Base-by-base conservation (phyloP, 179 eudicot species). In the Silene vulgaris region DNA sequence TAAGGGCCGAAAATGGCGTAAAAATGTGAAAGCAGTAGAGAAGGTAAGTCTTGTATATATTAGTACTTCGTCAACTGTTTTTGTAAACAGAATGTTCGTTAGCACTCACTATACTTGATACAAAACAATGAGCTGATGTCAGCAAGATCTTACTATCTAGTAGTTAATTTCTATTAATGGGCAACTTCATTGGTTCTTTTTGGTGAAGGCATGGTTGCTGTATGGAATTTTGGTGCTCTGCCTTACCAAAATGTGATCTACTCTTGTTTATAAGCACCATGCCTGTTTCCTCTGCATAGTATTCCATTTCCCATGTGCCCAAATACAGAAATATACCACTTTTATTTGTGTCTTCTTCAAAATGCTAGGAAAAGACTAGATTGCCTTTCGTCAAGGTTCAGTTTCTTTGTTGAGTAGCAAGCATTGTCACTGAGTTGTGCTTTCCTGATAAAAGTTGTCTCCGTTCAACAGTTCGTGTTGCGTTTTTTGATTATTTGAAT, bases 1-100 rank as follows among this genome's bases (percentile, higher is more conserved):
- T 40, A 96, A 92, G 89, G 97, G 97, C 66, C 87, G 90, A 71
- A 96, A 93, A 82, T 96, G 97, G 97, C 97, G 93, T 40, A 96
- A 93, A 86, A 96, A 96, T 89, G 95, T 92, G 71, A 96, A 96
- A 84, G 86, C 91, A 43, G 96, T 92, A 11, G 90, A 90, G 75
- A 95, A 92, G 97, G 97, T 93, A 76, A 72, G 35, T 17, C 3
- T 28, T 3, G 40, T 23, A 8, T 20, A 43, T 35, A 9, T 64
- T 50, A 69, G 19, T 14, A 62, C 45, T 69, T 59, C 17, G 30
- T 71, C 54, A 3, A 17, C 14, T 48, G 30, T 67, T 57, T 40
- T 45, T 14, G 0, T 3, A 9, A 28, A 37, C 5, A 14, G 37
- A 45, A 43, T 67, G 14, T 52, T 48, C 61, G 1, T 32, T 16